These are phyloP conservation scores for Chloranthus sessilifolius DNA, from an alignment of 164 flowering plant genomes.

Conservation along the genomic window DNA sequence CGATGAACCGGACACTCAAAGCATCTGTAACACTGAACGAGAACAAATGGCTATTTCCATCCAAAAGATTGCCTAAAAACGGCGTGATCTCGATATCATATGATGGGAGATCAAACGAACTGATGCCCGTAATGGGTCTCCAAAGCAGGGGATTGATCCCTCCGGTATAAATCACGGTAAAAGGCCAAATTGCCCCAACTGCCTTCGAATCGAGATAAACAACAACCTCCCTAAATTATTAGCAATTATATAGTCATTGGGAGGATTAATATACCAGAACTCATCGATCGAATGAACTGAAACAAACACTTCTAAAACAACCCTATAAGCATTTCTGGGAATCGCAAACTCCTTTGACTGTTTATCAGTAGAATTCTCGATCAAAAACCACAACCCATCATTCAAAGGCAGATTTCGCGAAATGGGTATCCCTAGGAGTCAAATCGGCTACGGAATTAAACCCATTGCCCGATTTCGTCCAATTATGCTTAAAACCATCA, in stretches of 20 bases:
- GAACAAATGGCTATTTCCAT: slow-evolving; percentile 54
- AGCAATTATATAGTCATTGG: slow-evolving; percentile 51
- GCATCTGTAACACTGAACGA: slow-evolving; percentile 73
- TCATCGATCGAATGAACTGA: slow-evolving; percentile 87
- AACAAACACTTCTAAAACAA: slow-evolving; percentile 83
- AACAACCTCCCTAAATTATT: slow-evolving; percentile 80
- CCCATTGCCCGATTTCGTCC: slow-evolving; percentile 14
- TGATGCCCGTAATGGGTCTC: slow-evolving; percentile 80
- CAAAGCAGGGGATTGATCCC: slow-evolving; percentile 81
- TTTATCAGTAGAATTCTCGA: slow-evolving; percentile 44
- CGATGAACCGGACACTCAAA: slow-evolving; percentile 74
- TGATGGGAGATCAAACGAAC: slow-evolving; percentile 83
- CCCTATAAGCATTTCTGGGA: slow-evolving; percentile 67
- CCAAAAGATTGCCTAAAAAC: slow-evolving; percentile 54
- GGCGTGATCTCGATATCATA: slow-evolving; percentile 86
- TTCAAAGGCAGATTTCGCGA: slow-evolving; percentile 64
- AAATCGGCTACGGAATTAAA: slow-evolving; percentile 14
- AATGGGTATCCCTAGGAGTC: slow-evolving; percentile 48
- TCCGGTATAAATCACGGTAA: slow-evolving; percentile 82
- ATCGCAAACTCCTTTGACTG: slow-evolving; percentile 40
- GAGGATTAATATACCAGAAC: slow-evolving; percentile 68
- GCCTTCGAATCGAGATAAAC: slow-evolving; percentile 52
- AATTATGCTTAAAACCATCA: background rate
- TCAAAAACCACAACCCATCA: slow-evolving; percentile 81
- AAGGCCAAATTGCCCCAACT: slow-evolving; percentile 85